Conservation (phyloP, 2,329 filamentous ascomycete species). For the Paecilomyces variotii region DNA sequence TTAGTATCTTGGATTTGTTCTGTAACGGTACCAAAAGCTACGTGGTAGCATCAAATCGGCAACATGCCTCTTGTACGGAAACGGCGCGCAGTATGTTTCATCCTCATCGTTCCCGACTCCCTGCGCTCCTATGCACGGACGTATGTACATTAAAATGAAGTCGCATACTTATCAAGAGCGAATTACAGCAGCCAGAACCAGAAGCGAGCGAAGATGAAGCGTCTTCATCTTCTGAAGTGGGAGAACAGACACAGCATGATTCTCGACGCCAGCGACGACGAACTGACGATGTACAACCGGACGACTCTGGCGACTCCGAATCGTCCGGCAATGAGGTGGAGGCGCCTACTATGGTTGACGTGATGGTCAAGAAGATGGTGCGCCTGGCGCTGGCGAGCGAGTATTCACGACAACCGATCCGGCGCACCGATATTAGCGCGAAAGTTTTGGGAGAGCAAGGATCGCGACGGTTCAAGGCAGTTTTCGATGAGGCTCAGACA, state of each 20-base stretch:
- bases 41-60: background rate
- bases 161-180: background rate
- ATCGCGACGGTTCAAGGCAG: constrained; percentile 61
- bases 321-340: constrained; percentile 10
- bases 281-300: background rate
- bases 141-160: background rate
- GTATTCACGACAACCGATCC: constrained; percentile 50
- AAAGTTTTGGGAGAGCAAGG: constrained; percentile 65
- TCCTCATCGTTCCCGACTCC: background rate
- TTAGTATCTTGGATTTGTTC: background rate
- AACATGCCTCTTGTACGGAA: constrained; percentile 8
- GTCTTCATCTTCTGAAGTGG: background rate
- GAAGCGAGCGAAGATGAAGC: constrained; percentile 23
- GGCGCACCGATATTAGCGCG: constrained; percentile 49
- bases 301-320: constrained; percentile 5
- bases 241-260: background rate
- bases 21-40: background rate
- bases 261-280: background rate
- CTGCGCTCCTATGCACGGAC: too few relatives aligned
- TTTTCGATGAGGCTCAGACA: constrained; percentile 70
- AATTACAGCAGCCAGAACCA: background rate
- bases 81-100: constrained; percentile 8
- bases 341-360: constrained; percentile 22
- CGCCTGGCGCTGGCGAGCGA: constrained; percentile 55
- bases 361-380: constrained; percentile 54